These are phyloP conservation scores for Colletotrichum lupini DNA, from an alignment of 2,329 filamentous ascomycete genomes.

Conservation along the genomic window DNA sequence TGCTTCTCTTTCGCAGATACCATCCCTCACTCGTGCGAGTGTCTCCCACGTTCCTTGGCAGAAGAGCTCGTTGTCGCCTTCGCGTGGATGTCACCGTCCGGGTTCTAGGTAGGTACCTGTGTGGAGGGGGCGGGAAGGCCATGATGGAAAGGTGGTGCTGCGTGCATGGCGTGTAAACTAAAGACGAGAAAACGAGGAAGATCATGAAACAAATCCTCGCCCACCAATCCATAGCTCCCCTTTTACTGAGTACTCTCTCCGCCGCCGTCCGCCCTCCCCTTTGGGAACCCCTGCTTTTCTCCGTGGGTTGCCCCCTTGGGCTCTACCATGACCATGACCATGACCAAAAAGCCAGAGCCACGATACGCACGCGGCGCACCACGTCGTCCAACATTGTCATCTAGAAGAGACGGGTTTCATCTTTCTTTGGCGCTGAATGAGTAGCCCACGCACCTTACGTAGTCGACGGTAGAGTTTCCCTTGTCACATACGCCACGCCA, in stretches of 20 bases:
- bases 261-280: not conserved
- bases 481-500: slow-evolving; percentile 27
- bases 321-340: not conserved
- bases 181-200: slow-evolving; percentile 8
- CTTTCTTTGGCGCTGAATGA: slow-evolving; percentile 15
- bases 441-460: not conserved
- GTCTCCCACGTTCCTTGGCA: slow-evolving; percentile 21
- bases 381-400: slow-evolving; percentile 11
- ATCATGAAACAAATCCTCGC: slow-evolving; percentile 30
- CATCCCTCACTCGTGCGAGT: not conserved
- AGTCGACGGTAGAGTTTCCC: not conserved
- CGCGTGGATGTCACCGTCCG: too few species aligned
- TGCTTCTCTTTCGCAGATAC: too few species aligned
- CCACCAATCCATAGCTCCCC: not conserved
- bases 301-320: too few species aligned
- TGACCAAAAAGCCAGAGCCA: not conserved
- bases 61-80: not conserved
- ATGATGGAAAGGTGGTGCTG: not conserved
- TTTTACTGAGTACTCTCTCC: too few species aligned
- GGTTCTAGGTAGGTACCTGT: not conserved
- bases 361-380: not conserved
- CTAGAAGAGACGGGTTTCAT: slow-evolving; percentile 33
- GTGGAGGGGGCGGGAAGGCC: not conserved
- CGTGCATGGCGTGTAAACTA: not conserved
- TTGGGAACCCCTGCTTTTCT: not conserved